A percentile compares a stretch with the other conserved stretches of the same genome.
Conservation (phyloP, 192 early-diverging fungal species). For the Linnemannia hyalina region DNA sequence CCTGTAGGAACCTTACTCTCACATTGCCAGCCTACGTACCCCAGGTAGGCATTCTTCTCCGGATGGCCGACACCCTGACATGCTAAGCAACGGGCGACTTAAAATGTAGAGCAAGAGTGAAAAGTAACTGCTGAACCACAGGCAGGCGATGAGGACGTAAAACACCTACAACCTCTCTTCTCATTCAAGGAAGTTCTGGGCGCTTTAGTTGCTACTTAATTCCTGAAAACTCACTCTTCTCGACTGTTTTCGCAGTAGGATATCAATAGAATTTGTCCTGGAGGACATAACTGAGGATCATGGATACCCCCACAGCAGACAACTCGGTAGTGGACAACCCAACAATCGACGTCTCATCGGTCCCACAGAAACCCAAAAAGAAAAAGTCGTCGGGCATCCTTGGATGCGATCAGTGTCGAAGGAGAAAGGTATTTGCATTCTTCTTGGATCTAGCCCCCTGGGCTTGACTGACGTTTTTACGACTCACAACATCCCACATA, state of each 20-base stretch:
- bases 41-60: neutral
- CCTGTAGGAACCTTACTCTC: neutral
- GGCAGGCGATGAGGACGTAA: too few relatives aligned
- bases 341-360: neutral
- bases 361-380: conserved; percentile 40
- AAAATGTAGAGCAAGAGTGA: too few relatives aligned
- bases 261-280: neutral
- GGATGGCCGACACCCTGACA: neutral
- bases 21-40: neutral
- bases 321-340: neutral
- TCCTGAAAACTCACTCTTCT: neutral
- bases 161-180: too few relatives aligned
- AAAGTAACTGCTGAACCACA: too few relatives aligned
- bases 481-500: neutral
- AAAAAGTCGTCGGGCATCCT: conserved; percentile 30
- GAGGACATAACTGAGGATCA: neutral
- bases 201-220: neutral
- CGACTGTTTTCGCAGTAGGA: neutral
- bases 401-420: conserved; percentile 51
- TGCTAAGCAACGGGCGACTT: neutral
- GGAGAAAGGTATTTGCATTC: conserved; percentile 36
- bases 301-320: neutral
- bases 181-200: neutral
- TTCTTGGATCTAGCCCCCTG: neutral
- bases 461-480: neutral